phyloP scores from a whole-genome alignment of 2,329 filamentous ascomycete genomes.

The Colletotrichum sp. region DNA sequence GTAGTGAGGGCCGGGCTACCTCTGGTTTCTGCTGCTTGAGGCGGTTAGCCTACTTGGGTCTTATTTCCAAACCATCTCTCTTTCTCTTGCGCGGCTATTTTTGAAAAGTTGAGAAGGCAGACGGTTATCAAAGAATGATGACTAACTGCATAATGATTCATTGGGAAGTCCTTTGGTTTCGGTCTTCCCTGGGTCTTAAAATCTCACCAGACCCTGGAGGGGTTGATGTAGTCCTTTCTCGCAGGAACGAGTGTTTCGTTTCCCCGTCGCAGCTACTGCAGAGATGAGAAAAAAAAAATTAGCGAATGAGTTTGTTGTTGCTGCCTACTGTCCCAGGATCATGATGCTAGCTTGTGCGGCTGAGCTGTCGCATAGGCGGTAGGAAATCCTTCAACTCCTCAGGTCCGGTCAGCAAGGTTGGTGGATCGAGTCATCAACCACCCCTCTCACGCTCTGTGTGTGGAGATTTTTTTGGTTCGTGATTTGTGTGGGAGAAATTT shows the following conservation, averaged over 20 bases:
- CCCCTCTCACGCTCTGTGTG: not conserved
- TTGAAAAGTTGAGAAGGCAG: not conserved
- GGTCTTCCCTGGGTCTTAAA: not conserved
- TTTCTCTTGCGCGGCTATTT: not conserved
- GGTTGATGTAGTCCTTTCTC: not conserved
- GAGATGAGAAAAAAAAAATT: not conserved
- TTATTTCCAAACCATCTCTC: not conserved
- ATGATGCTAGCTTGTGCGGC: slow-evolving; percentile 17
- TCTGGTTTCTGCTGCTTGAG: not conserved
- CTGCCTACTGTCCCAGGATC: slow-evolving; percentile 13
- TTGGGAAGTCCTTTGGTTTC: not conserved
- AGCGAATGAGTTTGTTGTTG: not conserved
- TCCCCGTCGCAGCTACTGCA: not conserved
- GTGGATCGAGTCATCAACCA: slow-evolving; percentile 15
- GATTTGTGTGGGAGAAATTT: slow-evolving; percentile 1
- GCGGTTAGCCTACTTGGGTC: not conserved
- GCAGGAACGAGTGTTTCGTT: not conserved
- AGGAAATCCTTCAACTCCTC: not conserved
- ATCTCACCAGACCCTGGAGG: slow-evolving; percentile 5
- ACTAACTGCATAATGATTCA: slow-evolving; percentile 17
- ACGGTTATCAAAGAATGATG: not conserved
- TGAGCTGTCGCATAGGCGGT: not conserved
- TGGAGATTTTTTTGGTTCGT: not conserved
- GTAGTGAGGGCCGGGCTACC: slow-evolving; percentile 15
- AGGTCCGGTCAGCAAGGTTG: not conserved